These are phyloP conservation scores for Penicillium goetzii DNA, from an alignment of 495 filamentous ascomycete genomes.

Conservation along the genomic window DNA sequence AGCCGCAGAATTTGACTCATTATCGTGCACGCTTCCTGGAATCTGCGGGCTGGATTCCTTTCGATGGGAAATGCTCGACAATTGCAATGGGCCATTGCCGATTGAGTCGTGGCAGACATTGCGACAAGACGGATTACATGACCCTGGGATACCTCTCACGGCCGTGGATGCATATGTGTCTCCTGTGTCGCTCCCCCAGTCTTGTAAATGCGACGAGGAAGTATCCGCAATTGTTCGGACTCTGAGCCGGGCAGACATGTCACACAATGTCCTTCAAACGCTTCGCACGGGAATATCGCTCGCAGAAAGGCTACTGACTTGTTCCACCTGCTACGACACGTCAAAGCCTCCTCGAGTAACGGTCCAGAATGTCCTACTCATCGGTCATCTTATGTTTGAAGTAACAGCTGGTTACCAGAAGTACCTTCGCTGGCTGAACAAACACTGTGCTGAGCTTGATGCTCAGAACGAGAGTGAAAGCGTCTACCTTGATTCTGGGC, in stretches of 20 bases:
- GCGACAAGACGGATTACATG: background rate
- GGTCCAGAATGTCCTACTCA: constrained; percentile 33
- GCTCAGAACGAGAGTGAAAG: constrained; percentile 15
- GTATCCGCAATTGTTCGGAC: constrained; percentile 28
- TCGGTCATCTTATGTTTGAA: constrained; percentile 33
- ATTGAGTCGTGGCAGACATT: constrained; percentile 20
- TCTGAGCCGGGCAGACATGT: constrained; percentile 25
- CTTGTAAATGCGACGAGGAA: constrained; percentile 35
- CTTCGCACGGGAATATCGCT: constrained; percentile 26
- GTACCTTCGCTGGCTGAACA: constrained; percentile 29
- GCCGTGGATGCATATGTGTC: constrained; percentile 18
- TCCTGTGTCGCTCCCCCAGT: constrained; percentile 23
- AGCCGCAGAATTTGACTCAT: constrained; percentile 7
- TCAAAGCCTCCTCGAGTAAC: constrained; percentile 35
- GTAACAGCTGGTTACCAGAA: constrained; percentile 31
- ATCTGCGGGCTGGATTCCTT: constrained; percentile 25
- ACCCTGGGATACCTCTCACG: constrained; percentile 7
- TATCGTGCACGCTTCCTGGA: constrained; percentile 23
- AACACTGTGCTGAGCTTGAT: constrained; percentile 23
- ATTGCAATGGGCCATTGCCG: constrained; percentile 21
- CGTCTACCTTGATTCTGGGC: constrained; percentile 23
- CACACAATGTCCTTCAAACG: constrained; percentile 23
- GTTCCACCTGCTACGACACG: constrained; percentile 33
- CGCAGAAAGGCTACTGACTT: constrained; percentile 26
- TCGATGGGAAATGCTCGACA: constrained; percentile 22